Evolutionary conservation across 2,329 filamentous ascomycete genomes (phyloP).

Genomic region (Penicillium sp.): DNA sequence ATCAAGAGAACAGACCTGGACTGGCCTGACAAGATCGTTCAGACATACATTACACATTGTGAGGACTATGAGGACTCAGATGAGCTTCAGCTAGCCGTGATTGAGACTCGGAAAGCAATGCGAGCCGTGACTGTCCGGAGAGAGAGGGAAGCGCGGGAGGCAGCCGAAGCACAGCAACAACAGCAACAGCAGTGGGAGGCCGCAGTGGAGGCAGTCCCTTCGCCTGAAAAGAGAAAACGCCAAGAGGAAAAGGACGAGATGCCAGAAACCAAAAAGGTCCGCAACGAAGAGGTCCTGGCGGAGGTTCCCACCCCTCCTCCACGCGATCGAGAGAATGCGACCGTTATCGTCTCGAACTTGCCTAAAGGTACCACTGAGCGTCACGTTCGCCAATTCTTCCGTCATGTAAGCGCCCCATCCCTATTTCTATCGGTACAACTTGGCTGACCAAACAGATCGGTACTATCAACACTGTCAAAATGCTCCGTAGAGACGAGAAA

Average conservation of each 20-base stretch:
- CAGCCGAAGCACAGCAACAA: slow-evolving; percentile 40
- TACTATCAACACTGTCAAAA: slow-evolving; percentile 72
- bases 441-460: slow-evolving; percentile 58
- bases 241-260: slow-evolving; percentile 50
- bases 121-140: slow-evolving; percentile 65
- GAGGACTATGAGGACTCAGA: slow-evolving; percentile 84
- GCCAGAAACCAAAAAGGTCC: slow-evolving; percentile 9
- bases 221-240: slow-evolving; percentile 67
- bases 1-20: slow-evolving; percentile 53
- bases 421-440: not conserved
- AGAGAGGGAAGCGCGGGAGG: slow-evolving; percentile 64
- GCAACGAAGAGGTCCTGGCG: slow-evolving; percentile 30
- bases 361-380: slow-evolving; percentile 68
- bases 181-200: slow-evolving; percentile 25
- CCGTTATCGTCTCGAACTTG: slow-evolving; percentile 76
- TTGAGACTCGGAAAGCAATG: slow-evolving; percentile 68
- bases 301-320: slow-evolving; percentile 51
- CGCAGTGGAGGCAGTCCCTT: slow-evolving; percentile 18
- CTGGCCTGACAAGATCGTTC: slow-evolving; percentile 53
- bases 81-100: slow-evolving; percentile 70
- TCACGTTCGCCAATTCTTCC: slow-evolving; percentile 84
- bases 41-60: slow-evolving; percentile 57
- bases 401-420: slow-evolving; percentile 54
- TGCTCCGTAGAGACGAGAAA: slow-evolving; percentile 63
- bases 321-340: slow-evolving; percentile 87